Conservation (phyloP, 192 early-diverging fungal species). For the Mycoemilia scoparia region DNA sequence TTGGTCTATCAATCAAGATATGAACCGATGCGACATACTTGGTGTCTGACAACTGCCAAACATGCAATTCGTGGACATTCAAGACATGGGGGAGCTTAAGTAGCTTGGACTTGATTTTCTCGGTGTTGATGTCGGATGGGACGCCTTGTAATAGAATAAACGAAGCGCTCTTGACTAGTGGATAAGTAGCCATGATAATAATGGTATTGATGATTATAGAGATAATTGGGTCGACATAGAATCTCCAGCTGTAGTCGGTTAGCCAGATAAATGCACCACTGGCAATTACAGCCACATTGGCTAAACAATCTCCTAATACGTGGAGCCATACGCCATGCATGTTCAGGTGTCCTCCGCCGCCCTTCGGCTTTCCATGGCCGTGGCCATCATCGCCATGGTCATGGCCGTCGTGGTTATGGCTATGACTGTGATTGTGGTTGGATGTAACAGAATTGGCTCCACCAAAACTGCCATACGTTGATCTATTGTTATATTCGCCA, state of each 20-base stretch:
- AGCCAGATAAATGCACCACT: slow-evolving; percentile 61
- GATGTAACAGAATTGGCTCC: no score
- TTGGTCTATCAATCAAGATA: slow-evolving; percentile 38
- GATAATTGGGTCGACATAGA: slow-evolving; percentile 71
- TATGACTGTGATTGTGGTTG: slow-evolving; percentile 13
- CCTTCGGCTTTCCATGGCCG: slow-evolving; percentile 4
- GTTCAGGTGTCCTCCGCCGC: slow-evolving; percentile 31
- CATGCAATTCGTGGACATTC: slow-evolving; percentile 77
- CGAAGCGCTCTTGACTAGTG: slow-evolving; percentile 48
- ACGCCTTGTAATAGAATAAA: slow-evolving; percentile 69
- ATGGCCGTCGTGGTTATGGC: slow-evolving; percentile 23
- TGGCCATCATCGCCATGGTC: slow-evolving; percentile 5
- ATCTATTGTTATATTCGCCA: background rate
- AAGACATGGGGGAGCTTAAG: slow-evolving; percentile 40
- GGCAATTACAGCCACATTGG: slow-evolving; percentile 71
- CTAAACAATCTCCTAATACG: slow-evolving; percentile 76
- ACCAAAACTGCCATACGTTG: no score
- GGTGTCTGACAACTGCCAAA: slow-evolving; percentile 78
- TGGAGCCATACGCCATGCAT: slow-evolving; percentile 73
- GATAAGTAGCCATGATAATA: slow-evolving; percentile 29
- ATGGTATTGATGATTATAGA: slow-evolving; percentile 38
- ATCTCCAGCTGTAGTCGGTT: slow-evolving; percentile 43
- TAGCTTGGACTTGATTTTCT: slow-evolving; percentile 42
- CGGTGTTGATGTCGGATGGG: slow-evolving; percentile 44
- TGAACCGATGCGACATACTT: slow-evolving; percentile 74